These are phyloP conservation scores for Botrytis paeoniae DNA, from an alignment of 2,329 filamentous ascomycete species.

Conservation along the genomic window DNA sequence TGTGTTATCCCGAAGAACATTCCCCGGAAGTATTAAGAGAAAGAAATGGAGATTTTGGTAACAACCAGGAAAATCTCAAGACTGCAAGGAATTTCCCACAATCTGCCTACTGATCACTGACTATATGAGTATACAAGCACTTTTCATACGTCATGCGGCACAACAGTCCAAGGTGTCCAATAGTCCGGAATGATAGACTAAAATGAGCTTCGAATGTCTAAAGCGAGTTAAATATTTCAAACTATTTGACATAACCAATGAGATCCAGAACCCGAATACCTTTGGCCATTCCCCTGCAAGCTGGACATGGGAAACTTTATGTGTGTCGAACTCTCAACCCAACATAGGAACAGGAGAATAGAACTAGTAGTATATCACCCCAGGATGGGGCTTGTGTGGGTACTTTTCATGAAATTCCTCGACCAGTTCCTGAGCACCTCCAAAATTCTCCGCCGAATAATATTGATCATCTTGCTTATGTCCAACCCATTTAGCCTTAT, in stretches of 20 bases:
- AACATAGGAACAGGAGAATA: background rate
- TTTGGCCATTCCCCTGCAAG: fast-evolving
- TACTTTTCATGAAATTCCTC: background rate
- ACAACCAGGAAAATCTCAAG: too few relatives aligned
- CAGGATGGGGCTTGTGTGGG: background rate
- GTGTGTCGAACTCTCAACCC: background rate
- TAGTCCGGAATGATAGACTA: background rate
- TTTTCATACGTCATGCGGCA: background rate
- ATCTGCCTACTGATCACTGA: background rate
- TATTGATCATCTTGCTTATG: background rate
- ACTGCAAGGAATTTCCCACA: background rate
- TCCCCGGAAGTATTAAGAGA: background rate
- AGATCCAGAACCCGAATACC: fast-evolving
- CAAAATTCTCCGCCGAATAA: background rate
- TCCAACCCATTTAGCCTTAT: background rate
- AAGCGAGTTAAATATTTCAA: background rate
- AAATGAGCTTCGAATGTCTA: background rate
- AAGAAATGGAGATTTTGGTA: background rate
- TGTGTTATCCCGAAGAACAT: background rate
- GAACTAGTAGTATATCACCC: background rate
- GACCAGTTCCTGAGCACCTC: background rate
- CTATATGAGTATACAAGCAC: background rate
- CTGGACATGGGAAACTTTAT: fast-evolving
- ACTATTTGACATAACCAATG: background rate
- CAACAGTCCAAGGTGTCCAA: background rate